Percentiles rank a stretch among this genome's conserved stretches.
Evolutionary conservation across 176 grass and related monocot species (phyloP).

Genomic region (Carex littledalei): DNA sequence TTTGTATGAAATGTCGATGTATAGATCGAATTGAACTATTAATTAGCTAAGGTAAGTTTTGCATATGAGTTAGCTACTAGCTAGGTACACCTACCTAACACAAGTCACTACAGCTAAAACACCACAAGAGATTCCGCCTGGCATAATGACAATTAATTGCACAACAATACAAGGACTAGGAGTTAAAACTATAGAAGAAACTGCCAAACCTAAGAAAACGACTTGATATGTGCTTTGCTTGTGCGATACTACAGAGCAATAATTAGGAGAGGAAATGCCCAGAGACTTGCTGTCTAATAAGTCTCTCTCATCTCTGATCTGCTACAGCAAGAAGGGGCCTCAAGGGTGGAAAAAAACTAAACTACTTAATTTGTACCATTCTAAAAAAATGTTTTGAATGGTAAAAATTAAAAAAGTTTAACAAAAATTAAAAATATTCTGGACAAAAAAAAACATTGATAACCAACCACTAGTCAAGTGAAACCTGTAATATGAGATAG

Average conservation of each 20-base stretch:
- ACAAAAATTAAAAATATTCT: too few relatives aligned
- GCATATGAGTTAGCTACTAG: neutral
- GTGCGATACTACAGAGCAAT: neutral
- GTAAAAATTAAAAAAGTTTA: too few relatives aligned
- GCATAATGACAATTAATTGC: constrained; percentile 14
- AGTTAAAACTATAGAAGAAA: constrained; percentile 3
- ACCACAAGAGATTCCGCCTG: constrained; percentile 1
- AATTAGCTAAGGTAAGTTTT: neutral
- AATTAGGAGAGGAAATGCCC: constrained; percentile 14
- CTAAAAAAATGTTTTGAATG: neutral
- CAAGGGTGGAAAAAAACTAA: neutral
- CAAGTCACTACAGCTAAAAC: neutral
- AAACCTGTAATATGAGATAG: neutral
- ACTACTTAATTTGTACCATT: neutral
- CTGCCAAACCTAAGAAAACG: constrained; percentile 8
- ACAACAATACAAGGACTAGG: constrained; percentile 16
- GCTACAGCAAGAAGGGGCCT: neutral
- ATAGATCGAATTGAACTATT: neutral
- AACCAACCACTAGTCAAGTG: too few relatives aligned
- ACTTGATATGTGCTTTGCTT: constrained; percentile 6
- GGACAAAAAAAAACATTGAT: too few relatives aligned
- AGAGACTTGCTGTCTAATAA: too few relatives aligned
- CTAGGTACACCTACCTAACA: neutral
- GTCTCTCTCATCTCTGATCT: too few relatives aligned
- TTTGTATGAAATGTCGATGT: neutral